A percentile compares a stretch with the other conserved stretches of the same genome.
These are phyloP conservation scores for Agaricus blazei DNA, from an alignment of 768 basidiomycete genomes.

Conservation along the genomic window DNA sequence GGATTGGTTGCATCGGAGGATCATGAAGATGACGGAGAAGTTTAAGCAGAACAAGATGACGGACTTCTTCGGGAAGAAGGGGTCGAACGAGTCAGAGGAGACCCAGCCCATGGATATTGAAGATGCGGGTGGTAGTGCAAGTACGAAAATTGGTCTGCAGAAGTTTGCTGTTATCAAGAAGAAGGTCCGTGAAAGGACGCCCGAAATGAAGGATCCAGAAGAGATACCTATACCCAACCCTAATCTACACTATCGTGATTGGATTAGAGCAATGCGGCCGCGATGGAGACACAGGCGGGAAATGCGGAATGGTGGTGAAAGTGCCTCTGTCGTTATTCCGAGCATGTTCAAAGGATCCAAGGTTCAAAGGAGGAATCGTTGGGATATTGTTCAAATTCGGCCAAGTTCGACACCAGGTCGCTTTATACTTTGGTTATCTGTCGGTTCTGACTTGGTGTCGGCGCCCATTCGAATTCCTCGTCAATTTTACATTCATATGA, in stretches of 20 bases:
- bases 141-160: constrained; percentile 33
- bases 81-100: constrained; percentile 1
- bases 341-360: constrained; percentile 69
- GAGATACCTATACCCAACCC: constrained; percentile 57
- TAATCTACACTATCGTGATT: constrained; percentile 60
- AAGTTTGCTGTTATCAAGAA: constrained; percentile 13
- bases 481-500: constrained; percentile 90
- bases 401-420: constrained; percentile 73
- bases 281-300: constrained; percentile 67
- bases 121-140: constrained; percentile 40
- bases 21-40: constrained; percentile 87
- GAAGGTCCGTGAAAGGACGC: constrained; percentile 27
- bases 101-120: constrained; percentile 54
- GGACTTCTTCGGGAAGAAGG: constrained; percentile 73
- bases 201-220: constrained; percentile 37
- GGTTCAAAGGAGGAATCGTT: constrained; percentile 58
- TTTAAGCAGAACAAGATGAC: constrained; percentile 98
- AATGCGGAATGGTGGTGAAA: constrained; percentile 33
- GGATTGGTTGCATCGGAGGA: constrained; percentile 92
- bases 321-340: constrained; percentile 45
- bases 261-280: constrained; percentile 72
- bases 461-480: constrained; percentile 83
- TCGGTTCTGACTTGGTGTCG: constrained; percentile 73
- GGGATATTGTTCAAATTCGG: constrained; percentile 93
- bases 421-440: constrained; percentile 83